A percentile compares a stretch with the other conserved stretches of the same genome.
phyloP scores from a whole-genome alignment of 352 stramenopile species.

The Globisporangium paroecandrum region DNA sequence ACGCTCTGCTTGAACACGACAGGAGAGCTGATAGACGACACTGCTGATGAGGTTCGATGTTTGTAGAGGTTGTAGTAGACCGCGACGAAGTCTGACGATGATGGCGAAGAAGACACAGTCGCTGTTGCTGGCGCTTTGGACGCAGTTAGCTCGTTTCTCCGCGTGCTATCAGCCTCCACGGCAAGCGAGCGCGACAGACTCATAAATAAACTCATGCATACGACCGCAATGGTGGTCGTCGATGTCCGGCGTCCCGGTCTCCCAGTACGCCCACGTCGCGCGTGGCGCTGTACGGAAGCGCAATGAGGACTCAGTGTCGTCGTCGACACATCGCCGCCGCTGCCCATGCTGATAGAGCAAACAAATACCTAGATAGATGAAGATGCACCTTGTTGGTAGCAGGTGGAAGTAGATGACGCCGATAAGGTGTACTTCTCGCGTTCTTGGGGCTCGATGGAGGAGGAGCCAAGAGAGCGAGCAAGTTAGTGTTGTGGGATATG shows the following conservation, averaged over 20 bases:
- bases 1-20: constrained; percentile 15
- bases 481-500: not conserved
- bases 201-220: not conserved
- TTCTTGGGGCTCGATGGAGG: not conserved
- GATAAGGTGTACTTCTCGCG: not conserved
- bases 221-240: not conserved
- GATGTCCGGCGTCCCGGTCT: not conserved
- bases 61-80: constrained; percentile 5
- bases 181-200: not conserved
- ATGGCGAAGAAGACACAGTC: not conserved
- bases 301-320: not conserved
- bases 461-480: not conserved
- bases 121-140: not conserved
- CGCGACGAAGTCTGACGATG: constrained; percentile 11
- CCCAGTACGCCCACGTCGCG: no score
- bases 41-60: not conserved
- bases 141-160: not conserved
- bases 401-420: no score
- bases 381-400: not conserved
- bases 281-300: not conserved
- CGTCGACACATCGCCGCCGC: no score
- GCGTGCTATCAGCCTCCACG: not conserved
- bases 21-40: not conserved
- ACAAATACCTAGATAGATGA: not conserved
- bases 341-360: not conserved